phyloP scores from a whole-genome alignment of 1,139 yeast species.

The Sugiyamaella neomexicana region DNA sequence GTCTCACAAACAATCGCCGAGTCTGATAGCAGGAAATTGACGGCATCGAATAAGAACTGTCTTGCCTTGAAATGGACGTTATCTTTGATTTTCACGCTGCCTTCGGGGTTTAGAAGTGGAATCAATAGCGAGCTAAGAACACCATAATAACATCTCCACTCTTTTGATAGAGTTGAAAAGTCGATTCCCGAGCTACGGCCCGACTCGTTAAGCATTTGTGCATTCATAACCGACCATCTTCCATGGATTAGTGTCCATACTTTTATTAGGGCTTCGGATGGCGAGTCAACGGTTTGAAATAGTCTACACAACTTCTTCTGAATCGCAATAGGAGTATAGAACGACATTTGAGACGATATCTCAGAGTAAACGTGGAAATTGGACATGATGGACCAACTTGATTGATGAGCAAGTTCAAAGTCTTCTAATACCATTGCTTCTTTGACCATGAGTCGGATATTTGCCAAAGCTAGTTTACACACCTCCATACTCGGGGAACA shows the following conservation, averaged over 20 bases:
- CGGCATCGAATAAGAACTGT: constrained; percentile 31
- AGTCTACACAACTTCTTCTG: constrained; percentile 66
- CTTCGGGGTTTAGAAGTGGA: constrained; percentile 32
- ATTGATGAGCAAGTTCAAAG: constrained; percentile 28
- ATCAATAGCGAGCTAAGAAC: constrained; percentile 47
- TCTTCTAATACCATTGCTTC: constrained; percentile 41
- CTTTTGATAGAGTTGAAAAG: constrained; percentile 23
- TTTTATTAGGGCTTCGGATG: constrained; percentile 59
- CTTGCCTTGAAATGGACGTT: constrained; percentile 32
- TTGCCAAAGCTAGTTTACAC: constrained; percentile 53
- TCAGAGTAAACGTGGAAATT: constrained; percentile 45
- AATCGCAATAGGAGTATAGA: constrained; percentile 70
- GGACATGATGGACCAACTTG: constrained; percentile 37
- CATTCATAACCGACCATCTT: constrained; percentile 51
- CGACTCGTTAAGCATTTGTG: constrained; percentile 18
- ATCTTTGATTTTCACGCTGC: constrained; percentile 29
- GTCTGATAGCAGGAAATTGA: constrained; percentile 30
- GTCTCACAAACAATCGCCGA: constrained; percentile 44
- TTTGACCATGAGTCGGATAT: constrained; percentile 49
- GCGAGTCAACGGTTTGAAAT: constrained; percentile 52
- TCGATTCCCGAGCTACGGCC: constrained; percentile 6
- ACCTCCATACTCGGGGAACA: constrained; percentile 61
- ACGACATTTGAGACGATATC: constrained; percentile 57
- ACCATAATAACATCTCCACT: constrained; percentile 45
- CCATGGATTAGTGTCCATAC: constrained; percentile 58